These are phyloP conservation scores for Arthonia radiata DNA, from an alignment of 495 filamentous ascomycete genomes.

Conservation along the genomic window DNA sequence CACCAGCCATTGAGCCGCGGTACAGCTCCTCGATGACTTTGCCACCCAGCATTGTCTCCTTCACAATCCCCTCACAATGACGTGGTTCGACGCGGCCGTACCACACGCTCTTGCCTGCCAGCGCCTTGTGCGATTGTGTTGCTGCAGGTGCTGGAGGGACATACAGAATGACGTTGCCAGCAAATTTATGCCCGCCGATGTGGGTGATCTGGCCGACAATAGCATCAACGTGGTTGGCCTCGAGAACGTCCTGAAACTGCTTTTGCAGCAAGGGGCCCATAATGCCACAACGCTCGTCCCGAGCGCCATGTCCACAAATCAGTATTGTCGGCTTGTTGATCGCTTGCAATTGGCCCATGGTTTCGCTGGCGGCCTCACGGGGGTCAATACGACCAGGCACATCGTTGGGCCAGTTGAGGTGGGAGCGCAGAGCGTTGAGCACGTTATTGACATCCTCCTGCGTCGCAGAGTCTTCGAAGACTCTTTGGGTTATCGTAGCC, in stretches of 20 bases:
- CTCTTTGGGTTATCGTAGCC: slow-evolving; percentile 15
- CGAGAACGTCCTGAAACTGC: slow-evolving; percentile 36
- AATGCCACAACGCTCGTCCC: slow-evolving; percentile 60
- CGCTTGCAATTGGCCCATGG: slow-evolving; percentile 30
- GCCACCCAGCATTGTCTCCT: slow-evolving; percentile 52
- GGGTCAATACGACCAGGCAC: too few relatives aligned
- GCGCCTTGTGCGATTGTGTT: slow-evolving; percentile 17
- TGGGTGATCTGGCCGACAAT: slow-evolving; percentile 62
- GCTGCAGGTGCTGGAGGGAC: slow-evolving; percentile 29
- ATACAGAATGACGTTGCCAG: slow-evolving; percentile 83
- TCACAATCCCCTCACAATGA: slow-evolving; percentile 66
- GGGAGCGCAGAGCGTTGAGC: slow-evolving; percentile 9
- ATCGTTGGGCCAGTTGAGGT: too few relatives aligned
- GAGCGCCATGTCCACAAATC: slow-evolving; percentile 61
- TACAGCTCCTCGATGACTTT: slow-evolving; percentile 56
- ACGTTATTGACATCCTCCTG: background rate
- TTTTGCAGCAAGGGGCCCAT: slow-evolving; percentile 44
- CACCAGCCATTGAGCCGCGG: slow-evolving; percentile 35
- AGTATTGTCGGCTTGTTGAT: slow-evolving; percentile 30
- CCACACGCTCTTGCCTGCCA: slow-evolving; percentile 74
- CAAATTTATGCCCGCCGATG: slow-evolving; percentile 79
- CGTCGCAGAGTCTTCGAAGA: slow-evolving; percentile 17
- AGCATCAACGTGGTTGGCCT: slow-evolving; percentile 12
- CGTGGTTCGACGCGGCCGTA: slow-evolving; percentile 72
- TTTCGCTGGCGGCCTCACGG: slow-evolving; percentile 16